Base-by-base conservation (phyloP, 192 early-diverging fungal species). In the Backusella tarrabulga region DNA sequence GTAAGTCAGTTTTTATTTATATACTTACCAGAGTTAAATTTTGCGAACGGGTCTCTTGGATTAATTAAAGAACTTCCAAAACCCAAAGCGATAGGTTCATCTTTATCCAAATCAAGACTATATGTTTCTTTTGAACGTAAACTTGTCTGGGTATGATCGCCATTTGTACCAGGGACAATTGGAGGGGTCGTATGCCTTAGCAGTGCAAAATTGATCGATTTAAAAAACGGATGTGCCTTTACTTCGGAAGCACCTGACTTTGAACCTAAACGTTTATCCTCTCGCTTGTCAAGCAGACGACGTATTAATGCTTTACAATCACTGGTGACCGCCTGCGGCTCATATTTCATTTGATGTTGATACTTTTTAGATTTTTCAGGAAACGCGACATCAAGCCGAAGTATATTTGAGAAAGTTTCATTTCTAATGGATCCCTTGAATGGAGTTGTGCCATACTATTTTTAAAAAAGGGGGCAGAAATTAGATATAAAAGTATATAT, bases 351-450 rank as follows among this genome's bases (percentile, higher is more conserved):
- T 60, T 26, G 72, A 36, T 54, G 44, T 63, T 63, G 56, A 63
- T 63, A 63, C 23, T 63, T 63, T 63, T 63, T 54, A 41, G 56
- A n/a, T 21, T 73, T 73, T 34, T 85, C 84, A 12, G 92, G 94
- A 74, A 99, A 98, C 8, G 75, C 73, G 40, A 95, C 90, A 1
- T 97, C 95, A 8, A 89, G 90, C 75, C 92, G 85, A 26, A 99
- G 80, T 66, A 99, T 93, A 81, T 94, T 95, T 71, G 88, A 80
- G 85, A 98, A 99, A 1, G 98, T 99, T 1, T 85, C 88, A 79
- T 95, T 94, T 68, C 97, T 87, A 80, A 93, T 93, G 34, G 83
- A 81, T 76, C 97, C 97, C 82, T 97, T 97, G 91, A 99, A 99
- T 29, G 98, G 98, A 52, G 97, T 99, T 38, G 88, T 92, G 15